Evolutionary conservation across 2,329 filamentous ascomycete genomes (phyloP).

Genomic region (Fusarium oxysporum): DNA sequence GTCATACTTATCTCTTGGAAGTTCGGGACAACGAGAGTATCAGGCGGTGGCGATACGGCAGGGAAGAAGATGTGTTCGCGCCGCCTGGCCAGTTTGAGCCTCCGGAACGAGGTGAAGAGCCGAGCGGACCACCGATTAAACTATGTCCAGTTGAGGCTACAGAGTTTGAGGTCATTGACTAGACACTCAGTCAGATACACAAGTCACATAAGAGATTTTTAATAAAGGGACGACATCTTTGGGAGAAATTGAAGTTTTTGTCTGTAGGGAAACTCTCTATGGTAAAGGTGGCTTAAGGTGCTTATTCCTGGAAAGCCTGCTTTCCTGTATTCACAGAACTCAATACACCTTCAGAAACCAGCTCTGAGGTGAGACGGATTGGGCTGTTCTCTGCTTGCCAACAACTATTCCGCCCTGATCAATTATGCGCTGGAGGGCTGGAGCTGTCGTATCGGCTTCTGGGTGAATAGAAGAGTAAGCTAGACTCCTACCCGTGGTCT

Average conservation of each 20-base stretch:
- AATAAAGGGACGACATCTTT: background rate
- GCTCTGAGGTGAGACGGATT: background rate
- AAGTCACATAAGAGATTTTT: background rate
- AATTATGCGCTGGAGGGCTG: background rate
- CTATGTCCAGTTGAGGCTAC: no score
- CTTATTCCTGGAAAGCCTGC: background rate
- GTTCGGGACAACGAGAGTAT: no score
- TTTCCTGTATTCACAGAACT: background rate
- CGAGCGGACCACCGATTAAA: no score
- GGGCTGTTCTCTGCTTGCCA: background rate
- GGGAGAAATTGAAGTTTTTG: background rate
- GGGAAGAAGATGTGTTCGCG: no score
- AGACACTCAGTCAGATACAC: background rate
- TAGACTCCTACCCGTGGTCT: background rate
- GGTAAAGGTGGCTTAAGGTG: rapidly evolving
- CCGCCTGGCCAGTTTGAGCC: no score
- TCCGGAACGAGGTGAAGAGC: no score
- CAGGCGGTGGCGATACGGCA: no score
- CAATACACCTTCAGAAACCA: background rate
- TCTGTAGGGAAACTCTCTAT: background rate
- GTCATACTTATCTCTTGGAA: no score
- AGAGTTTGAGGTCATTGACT: background rate
- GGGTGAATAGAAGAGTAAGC: background rate
- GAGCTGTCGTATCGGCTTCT: background rate
- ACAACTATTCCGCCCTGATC: background rate